Conservation (phyloP, 164 flowering plant genomes). For the Pachysandra terminalis region DNA sequence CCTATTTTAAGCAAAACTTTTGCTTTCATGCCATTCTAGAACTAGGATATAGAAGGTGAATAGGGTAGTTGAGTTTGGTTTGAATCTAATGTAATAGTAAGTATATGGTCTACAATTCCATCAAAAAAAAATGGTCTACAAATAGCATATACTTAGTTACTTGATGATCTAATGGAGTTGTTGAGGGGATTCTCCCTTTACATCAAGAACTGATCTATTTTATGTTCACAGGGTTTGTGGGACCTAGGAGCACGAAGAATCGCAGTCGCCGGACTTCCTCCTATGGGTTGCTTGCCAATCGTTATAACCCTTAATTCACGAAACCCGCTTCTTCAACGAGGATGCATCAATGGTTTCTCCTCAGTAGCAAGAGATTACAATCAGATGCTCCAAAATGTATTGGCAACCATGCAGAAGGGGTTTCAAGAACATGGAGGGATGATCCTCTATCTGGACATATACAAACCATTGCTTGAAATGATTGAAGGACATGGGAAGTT, state of each 20-base stretch:
- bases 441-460: conserved; percentile 30
- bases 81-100: too few relatives aligned
- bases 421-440: conserved; percentile 12
- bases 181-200: too few relatives aligned
- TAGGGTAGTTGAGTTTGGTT: too few relatives aligned
- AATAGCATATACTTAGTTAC: too few relatives aligned
- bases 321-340: conserved; percentile 16
- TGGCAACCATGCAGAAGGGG: conserved; percentile 23
- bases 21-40: too few relatives aligned
- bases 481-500: conserved; percentile 22
- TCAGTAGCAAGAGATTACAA: conserved; percentile 42
- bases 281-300: conserved; percentile 70
- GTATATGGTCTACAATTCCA: too few relatives aligned
- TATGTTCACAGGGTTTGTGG: conserved; percentile 33
- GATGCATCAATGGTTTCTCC: conserved; percentile 13
- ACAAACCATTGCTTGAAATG: conserved; percentile 29
- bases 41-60: too few relatives aligned
- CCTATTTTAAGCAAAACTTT: too few relatives aligned
- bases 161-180: too few relatives aligned
- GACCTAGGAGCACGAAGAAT: conserved; percentile 49
- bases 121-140: too few relatives aligned
- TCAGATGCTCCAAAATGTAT: conserved; percentile 29
- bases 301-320: conserved; percentile 41
- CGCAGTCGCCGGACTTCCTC: conserved; percentile 45
- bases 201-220: neutral